Percentiles rank a stretch among this genome's conserved stretches.
Conservation (phyloP, 148 eudicot genomes). For the Nepenthes mirabilis region DNA sequence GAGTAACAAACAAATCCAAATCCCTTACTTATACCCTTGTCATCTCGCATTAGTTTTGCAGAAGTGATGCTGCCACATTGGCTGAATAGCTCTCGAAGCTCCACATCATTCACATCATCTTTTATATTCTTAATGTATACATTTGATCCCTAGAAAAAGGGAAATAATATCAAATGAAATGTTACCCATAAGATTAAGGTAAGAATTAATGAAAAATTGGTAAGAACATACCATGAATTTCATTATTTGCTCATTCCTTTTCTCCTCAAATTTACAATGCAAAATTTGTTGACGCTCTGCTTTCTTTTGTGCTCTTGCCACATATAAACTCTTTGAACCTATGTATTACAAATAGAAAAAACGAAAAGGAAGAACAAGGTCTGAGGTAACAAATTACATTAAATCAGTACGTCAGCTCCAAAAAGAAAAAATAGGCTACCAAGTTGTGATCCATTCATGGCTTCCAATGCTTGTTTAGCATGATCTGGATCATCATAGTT, state of each 20-base stretch:
- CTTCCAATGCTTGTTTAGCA: slow-evolving; percentile 57
- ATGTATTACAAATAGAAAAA: slow-evolving; percentile 4
- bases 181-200: no score
- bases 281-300: slow-evolving; percentile 58
- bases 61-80: slow-evolving; percentile 74
- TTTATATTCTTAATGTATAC: slow-evolving; percentile 64
- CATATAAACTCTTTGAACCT: slow-evolving; percentile 71
- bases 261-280: slow-evolving; percentile 56
- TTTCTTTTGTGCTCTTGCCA: slow-evolving; percentile 73
- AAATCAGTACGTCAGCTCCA: no score
- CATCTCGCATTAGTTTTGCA: slow-evolving; percentile 56
- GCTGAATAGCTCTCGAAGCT: slow-evolving; percentile 49
- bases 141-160: slow-evolving; percentile 45
- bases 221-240: slow-evolving; percentile 43
- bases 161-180: background rate
- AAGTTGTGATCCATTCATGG: slow-evolving; percentile 49
- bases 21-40: slow-evolving; percentile 60
- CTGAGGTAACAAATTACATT: background rate
- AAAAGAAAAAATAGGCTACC: slow-evolving; percentile 22
- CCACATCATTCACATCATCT: slow-evolving; percentile 55
- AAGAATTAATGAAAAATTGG: background rate
- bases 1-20: slow-evolving; percentile 82
- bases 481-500: slow-evolving; percentile 56
- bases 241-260: slow-evolving; percentile 45
- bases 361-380: background rate